Evolutionary conservation across 2,329 filamentous ascomycete species (phyloP), one percentile per base, ranked within the genome.

Genomic region (Apiospora saccharicola): DNA sequence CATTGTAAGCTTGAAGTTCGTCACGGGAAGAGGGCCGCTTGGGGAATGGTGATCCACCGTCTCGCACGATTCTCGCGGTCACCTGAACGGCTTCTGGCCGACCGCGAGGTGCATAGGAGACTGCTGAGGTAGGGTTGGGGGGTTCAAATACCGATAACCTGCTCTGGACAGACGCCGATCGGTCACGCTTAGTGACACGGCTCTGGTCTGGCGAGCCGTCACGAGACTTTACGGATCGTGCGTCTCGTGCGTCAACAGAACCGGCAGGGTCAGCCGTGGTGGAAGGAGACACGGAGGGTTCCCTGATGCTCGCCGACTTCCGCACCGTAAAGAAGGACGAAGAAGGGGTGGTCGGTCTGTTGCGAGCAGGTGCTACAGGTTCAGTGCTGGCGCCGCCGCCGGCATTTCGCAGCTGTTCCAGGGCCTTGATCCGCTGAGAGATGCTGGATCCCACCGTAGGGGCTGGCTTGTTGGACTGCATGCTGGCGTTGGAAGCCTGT

Each of bases 391-490:
- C 1, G 14, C 14, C n/a, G 41, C 41, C 41, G 67, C 8, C 67
- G 46, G 46, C 24, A 47, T 68, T 68, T 24, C 44, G 67, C 75
- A 96, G 88, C 81, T 94, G 95, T 80, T 98, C 94, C 70, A 99
- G 86, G 8, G 95, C 95, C 82, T 98, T 97, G 81, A 98, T 98
- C 57, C 96, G 92, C 81, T 96, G 94, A 3, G 96, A 97, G 73
- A 99, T 98, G 76, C 94, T 95, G 12, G 93, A 95, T 10, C 94
- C 95, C 34, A 98, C 89, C 0, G 46, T 1, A n/a, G 46, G 46
- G 22, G 22, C 46, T 22, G 46, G 46, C 46, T 49, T 41, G 78
- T 94, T 96, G 75, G 89, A 85, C 67, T 87, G 84, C 69, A 92
- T 79, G 70, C 87, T 87, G 19, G 88, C 80, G 26, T 30, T 44